These are phyloP conservation scores for Aureobasidium sp. DNA, from an alignment of 2,329 filamentous ascomycete species.

Conservation along the genomic window DNA sequence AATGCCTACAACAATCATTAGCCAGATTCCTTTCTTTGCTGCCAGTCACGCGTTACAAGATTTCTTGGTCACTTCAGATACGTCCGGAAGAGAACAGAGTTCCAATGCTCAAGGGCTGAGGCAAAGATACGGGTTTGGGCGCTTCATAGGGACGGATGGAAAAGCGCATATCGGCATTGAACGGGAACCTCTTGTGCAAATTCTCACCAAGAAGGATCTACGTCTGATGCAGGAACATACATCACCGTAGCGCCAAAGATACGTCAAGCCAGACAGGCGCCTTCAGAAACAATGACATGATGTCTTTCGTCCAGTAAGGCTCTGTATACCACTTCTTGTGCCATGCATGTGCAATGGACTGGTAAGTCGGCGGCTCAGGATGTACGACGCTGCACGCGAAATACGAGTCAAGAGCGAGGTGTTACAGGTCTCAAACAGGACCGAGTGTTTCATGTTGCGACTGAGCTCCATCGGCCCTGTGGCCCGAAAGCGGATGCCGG, in stretches of 20 bases:
- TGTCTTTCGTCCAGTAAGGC: not conserved
- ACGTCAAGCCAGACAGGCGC: not conserved
- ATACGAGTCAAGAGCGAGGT: not conserved
- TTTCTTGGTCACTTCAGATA: constrained; percentile 20
- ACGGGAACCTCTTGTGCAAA: constrained; percentile 31
- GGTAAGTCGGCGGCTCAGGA: not conserved
- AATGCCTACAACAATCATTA: constrained; percentile 45
- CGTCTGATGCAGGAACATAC: not conserved
- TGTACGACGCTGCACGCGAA: not conserved
- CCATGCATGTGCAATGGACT: not conserved
- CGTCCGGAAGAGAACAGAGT: constrained; percentile 19
- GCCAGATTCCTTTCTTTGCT: constrained; percentile 41
- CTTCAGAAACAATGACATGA: not conserved
- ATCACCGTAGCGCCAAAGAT: not conserved
- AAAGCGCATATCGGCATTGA: constrained; percentile 46
- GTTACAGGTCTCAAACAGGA: not conserved
- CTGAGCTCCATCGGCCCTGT: not conserved
- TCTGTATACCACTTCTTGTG: not conserved
- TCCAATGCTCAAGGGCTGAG: constrained; percentile 19
- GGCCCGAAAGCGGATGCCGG: not conserved
- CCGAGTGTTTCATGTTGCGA: constrained; percentile 9
- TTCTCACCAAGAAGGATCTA: constrained; percentile 1
- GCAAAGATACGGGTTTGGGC: constrained; percentile 40
- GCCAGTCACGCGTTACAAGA: constrained; percentile 39
- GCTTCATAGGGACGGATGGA: constrained; percentile 42